Evolutionary conservation across 2,329 filamentous ascomycete species (phyloP), one percentile per base, ranked within the genome.

Genomic region (Aspergillus niger): DNA sequence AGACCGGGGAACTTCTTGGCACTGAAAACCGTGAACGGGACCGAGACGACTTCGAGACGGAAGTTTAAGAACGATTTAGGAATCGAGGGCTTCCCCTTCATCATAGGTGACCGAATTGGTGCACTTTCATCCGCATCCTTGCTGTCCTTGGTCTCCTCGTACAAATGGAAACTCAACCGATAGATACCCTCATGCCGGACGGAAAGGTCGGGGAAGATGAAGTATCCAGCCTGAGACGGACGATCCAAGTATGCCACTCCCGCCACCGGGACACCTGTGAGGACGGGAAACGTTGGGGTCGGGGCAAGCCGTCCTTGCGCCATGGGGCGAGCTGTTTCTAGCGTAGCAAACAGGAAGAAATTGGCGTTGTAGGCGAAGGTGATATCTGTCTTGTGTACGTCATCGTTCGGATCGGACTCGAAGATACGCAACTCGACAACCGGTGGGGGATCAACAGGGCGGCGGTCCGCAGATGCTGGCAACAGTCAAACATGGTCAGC

Each of bases 1-100:
- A 98, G 81, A 17, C 94, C 95, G 15, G 95, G 95, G 80, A 99
- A 99, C 81, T 97, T 98, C 87, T 98, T 99, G 55, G 95, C 95
- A 69, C 93, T 97, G 81, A 85, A 98, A 44, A 98, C 95, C 52
- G 86, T 88, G 76, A 99, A 98, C 0, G 91, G 87, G 11, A 84
- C 80, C 0, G 95, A 96, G 81, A 94, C 92, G 70, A 97, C 90
- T 76, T 97, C 92, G 79, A 97, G 86, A 57, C 93, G 86, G 80
- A 92, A 94, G 71, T 92, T 89, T 65, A 96, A 91, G 60, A 85
- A 89, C 78, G 70, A 83, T 76, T 73, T 80, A 51, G 76, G 79
- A 15, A 79, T 75, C 49, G 75, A 77, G 22, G 76, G 75, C 61
- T 79, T 74, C 64, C 51, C 66, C 47, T 60, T 58, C 17, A 65